phyloP scores from a whole-genome alignment of 148 eudicot species.

The Selenicereus undatus region DNA sequence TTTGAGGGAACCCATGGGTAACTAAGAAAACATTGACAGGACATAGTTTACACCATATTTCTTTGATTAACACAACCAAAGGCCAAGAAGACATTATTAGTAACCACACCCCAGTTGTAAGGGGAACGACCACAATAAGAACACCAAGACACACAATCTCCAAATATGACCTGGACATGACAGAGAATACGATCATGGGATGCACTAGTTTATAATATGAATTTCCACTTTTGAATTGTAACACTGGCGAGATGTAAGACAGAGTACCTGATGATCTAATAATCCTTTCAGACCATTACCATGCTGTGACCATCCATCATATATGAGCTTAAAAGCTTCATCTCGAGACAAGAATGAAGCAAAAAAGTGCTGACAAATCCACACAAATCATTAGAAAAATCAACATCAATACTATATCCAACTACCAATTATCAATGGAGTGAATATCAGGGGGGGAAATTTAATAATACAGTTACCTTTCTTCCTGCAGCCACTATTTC shows the following conservation, averaged over 20 bases:
- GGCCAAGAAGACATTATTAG: too few species aligned
- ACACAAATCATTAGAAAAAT: conserved; percentile 11
- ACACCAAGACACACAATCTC: too few species aligned
- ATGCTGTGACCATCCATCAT: conserved; percentile 71
- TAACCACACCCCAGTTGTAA: too few species aligned
- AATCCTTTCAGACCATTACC: conserved; percentile 41
- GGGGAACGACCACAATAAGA: too few species aligned
- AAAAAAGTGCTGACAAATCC: conserved; percentile 64
- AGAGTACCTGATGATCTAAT: conserved; percentile 51
- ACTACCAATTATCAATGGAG: neutral
- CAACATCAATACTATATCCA: neutral
- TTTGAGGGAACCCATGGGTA: too few species aligned
- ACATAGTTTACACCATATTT: too few species aligned
- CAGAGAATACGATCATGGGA: neutral
- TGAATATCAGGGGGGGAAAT: neutral
- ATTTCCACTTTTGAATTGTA: neutral
- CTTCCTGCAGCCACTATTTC: conserved; percentile 73
- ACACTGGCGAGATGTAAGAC: conserved; percentile 3
- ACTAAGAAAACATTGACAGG: too few species aligned
- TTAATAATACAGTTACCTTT: conserved; percentile 47
- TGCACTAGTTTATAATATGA: neutral
- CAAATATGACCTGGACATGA: too few species aligned
- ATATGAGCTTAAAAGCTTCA: conserved; percentile 84
- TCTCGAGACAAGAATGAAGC: conserved; percentile 95
- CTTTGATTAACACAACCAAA: too few species aligned